These are phyloP conservation scores for Talinum fruticosum DNA, from an alignment of 148 eudicot species.

Conservation along the genomic window DNA sequence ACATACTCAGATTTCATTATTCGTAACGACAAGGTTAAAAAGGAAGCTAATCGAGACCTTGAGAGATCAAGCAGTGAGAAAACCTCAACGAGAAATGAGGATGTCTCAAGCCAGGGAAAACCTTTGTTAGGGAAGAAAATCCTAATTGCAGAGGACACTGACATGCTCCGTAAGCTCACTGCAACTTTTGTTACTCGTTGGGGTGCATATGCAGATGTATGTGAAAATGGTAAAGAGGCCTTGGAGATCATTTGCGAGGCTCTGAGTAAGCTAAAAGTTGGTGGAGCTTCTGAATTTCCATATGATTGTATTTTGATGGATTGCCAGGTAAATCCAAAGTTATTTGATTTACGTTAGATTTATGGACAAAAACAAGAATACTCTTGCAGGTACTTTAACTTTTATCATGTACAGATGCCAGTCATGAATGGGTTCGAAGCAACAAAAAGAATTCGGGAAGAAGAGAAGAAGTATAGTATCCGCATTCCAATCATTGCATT, in stretches of 20 bases:
- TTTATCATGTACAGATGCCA: slow-evolving; percentile 53
- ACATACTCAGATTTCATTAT: neutral
- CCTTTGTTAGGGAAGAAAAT: slow-evolving; percentile 28
- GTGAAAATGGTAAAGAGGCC: slow-evolving; percentile 30
- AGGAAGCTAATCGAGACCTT: neutral
- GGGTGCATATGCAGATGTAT: slow-evolving; percentile 22
- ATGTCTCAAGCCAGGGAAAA: slow-evolving; percentile 5
- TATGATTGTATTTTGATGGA: slow-evolving; percentile 73
- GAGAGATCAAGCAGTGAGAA: neutral
- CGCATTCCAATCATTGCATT: slow-evolving; percentile 69
- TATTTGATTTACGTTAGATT: neutral
- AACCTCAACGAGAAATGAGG: neutral
- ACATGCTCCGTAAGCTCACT: slow-evolving; percentile 21
- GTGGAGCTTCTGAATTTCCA: slow-evolving; percentile 34
- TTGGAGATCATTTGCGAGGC: slow-evolving; percentile 14
- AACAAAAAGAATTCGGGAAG: slow-evolving; percentile 55
- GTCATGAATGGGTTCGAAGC: slow-evolving; percentile 70
- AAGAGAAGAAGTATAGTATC: slow-evolving; percentile 43
- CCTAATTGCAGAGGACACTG: slow-evolving; percentile 24
- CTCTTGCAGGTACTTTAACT: neutral
- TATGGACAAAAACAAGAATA: neutral
- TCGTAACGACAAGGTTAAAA: neutral
- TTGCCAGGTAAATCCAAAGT: slow-evolving; percentile 25
- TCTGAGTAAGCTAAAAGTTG: slow-evolving; percentile 9
- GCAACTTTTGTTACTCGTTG: slow-evolving; percentile 10